Conservation (phyloP, 2,329 filamentous ascomycete genomes). For the Parastagonospora avenae region DNA sequence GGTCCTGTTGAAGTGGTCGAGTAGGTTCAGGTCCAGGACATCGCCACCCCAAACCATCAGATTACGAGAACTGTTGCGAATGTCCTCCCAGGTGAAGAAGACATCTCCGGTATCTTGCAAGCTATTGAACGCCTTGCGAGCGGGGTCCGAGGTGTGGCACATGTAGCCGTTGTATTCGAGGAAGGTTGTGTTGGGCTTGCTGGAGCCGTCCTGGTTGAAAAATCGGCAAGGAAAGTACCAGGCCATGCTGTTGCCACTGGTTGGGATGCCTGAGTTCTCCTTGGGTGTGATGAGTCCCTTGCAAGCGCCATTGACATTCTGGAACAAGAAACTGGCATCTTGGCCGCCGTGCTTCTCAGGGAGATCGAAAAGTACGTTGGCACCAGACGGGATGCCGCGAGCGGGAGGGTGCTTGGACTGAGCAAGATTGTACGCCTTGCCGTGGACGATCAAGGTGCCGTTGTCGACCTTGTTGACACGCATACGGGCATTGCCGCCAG, state of each 20-base stretch:
- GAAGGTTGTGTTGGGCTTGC: slow-evolving; percentile 72
- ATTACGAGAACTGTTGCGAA: slow-evolving; percentile 86
- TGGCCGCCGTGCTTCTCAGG: slow-evolving; percentile 80
- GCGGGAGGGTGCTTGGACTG: slow-evolving; percentile 79
- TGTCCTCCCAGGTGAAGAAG: slow-evolving; percentile 94
- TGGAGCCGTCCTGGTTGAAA: slow-evolving; percentile 93
- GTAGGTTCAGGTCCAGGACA: slow-evolving; percentile 85
- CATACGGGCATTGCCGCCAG: slow-evolving; percentile 69
- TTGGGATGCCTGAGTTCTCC: slow-evolving; percentile 76
- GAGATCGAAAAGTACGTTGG: slow-evolving; percentile 89
- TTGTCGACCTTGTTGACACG: slow-evolving; percentile 78
- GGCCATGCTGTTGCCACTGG: slow-evolving; percentile 74
- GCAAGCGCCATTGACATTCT: slow-evolving; percentile 97
- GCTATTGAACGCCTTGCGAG: slow-evolving; percentile 76
- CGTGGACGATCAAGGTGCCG: slow-evolving; percentile 97
- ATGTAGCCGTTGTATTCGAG: slow-evolving; percentile 82
- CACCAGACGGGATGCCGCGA: slow-evolving; percentile 71
- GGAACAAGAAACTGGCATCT: slow-evolving; percentile 96
- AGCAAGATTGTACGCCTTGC: slow-evolving; percentile 83
- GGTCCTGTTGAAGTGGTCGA: slow-evolving; percentile 85
- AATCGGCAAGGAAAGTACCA: slow-evolving; percentile 97
- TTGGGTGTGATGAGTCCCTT: slow-evolving; percentile 83
- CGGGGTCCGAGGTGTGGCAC: slow-evolving; percentile 77
- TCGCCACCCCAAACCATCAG: slow-evolving; percentile 93
- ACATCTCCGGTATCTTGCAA: slow-evolving; percentile 79